These are phyloP conservation scores for Cairneyella variabilis DNA, from an alignment of 495 filamentous ascomycete genomes.

Conservation along the genomic window DNA sequence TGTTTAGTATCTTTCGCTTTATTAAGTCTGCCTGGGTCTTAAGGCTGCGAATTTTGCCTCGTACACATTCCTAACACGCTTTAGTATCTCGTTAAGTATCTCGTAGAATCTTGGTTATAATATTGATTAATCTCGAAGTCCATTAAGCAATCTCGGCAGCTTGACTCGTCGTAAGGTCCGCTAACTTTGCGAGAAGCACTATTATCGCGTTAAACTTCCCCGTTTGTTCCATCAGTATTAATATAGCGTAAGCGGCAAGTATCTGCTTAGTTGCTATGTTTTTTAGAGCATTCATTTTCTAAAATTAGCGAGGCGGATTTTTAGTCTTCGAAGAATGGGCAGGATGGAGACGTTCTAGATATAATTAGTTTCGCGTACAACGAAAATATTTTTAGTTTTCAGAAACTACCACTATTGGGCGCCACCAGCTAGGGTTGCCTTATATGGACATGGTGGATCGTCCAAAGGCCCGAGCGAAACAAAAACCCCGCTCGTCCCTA, in stretches of 20 bases:
- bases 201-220: not conserved
- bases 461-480: too few relatives aligned
- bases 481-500: too few relatives aligned
- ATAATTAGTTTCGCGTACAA: too few relatives aligned
- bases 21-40: slow-evolving; percentile 8
- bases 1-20: slow-evolving; percentile 8
- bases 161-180: slow-evolving; percentile 2
- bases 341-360: too few relatives aligned
- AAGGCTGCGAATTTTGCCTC: slow-evolving; percentile 1
- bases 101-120: not conserved
- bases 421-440: too few relatives aligned
- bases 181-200: slow-evolving; percentile 2
- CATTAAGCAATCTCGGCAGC: slow-evolving; percentile 4
- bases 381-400: too few relatives aligned
- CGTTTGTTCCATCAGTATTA: slow-evolving; percentile 2
- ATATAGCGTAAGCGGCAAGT: not conserved
- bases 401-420: too few relatives aligned
- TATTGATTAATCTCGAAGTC: slow-evolving; percentile 2
- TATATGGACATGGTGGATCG: too few relatives aligned
- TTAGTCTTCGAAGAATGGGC: too few relatives aligned
- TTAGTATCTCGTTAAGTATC: not conserved
- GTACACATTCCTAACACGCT: slow-evolving; percentile 1
- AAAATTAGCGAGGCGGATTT: too few relatives aligned
- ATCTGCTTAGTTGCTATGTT: slow-evolving; percentile 1
- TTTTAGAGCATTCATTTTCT: too few relatives aligned